A percentile compares a stretch with the other conserved stretches of the same genome.
Evolutionary conservation across 306 rosid species (phyloP).

Genomic region (Medicago lupulina): DNA sequence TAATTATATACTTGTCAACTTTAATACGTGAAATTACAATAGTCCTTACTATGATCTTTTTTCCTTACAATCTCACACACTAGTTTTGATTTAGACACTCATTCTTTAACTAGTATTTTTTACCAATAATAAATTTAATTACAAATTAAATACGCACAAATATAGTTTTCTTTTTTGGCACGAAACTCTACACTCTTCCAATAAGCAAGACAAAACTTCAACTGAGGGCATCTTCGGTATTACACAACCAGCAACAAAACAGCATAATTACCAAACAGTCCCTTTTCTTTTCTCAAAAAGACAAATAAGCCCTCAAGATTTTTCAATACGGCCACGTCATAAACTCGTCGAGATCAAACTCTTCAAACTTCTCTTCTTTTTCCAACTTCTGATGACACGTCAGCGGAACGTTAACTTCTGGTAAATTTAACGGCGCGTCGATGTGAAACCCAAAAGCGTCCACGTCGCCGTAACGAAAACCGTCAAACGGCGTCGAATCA

Average conservation of each 20-base stretch:
- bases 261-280: slow-evolving; percentile 44
- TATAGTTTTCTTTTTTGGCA: not conserved
- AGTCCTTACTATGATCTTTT: not conserved
- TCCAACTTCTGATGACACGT: slow-evolving; percentile 47
- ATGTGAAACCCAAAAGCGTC: slow-evolving; percentile 53
- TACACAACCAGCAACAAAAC: slow-evolving; percentile 1
- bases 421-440: slow-evolving; percentile 55
- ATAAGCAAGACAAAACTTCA: slow-evolving; percentile 36
- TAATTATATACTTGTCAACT: slow-evolving; percentile 32
- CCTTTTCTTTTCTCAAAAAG: not conserved
- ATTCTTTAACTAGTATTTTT: not conserved
- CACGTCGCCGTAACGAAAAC: slow-evolving; percentile 45
- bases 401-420: slow-evolving; percentile 48
- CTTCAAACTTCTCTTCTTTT: slow-evolving; percentile 65
- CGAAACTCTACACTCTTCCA: slow-evolving; percentile 47
- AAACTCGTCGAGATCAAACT: slow-evolving; percentile 68
- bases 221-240: slow-evolving; percentile 41
- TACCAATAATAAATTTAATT: slow-evolving; percentile 8
- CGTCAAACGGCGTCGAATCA: slow-evolving; percentile 39
- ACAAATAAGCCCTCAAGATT: slow-evolving; percentile 11
- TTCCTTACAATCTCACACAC: not conserved
- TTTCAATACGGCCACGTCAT: slow-evolving; percentile 48
- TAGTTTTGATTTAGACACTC: not conserved
- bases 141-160: slow-evolving; percentile 43
- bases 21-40: slow-evolving; percentile 34